These are phyloP conservation scores for Hordeum marinum DNA, from an alignment of 176 grass and related monocot genomes.

Conservation along the genomic window DNA sequence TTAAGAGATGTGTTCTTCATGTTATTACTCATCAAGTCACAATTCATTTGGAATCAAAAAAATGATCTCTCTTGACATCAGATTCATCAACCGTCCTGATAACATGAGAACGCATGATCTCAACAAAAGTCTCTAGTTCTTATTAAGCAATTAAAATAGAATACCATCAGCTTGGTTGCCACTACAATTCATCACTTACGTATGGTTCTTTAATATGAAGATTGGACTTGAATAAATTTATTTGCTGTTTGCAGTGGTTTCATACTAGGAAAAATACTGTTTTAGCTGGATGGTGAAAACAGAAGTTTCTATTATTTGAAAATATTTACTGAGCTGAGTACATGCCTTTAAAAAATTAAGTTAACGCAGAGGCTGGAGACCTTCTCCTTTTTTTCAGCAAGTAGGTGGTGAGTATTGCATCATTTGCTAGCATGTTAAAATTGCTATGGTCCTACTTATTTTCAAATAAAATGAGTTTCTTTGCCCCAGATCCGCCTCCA, in stretches of 20 bases:
- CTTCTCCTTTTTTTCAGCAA: not conserved
- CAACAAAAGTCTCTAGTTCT: not conserved
- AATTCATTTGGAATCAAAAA: not conserved
- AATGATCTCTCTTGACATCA: not conserved
- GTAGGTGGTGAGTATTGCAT: not conserved
- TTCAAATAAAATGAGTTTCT: not conserved
- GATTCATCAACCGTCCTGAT: not conserved
- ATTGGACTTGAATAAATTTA: not conserved
- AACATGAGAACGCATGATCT: not conserved
- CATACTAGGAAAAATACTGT: not conserved
- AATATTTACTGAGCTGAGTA: not conserved
- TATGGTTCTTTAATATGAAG: not conserved
- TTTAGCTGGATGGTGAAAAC: not conserved
- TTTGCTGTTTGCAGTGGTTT: not conserved
- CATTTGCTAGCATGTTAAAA: not conserved
- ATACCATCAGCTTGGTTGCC: not conserved
- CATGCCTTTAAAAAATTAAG: not conserved
- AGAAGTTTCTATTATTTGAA: not conserved
- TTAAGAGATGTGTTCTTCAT: not conserved
- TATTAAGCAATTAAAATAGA: not conserved
- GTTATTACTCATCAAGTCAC: not conserved
- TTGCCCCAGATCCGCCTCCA: not conserved
- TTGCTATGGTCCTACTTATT: not conserved
- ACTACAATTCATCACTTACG: not conserved
- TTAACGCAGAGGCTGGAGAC: not conserved